phyloP scores from a whole-genome alignment of 495 filamentous ascomycete genomes.

The Podospora bellae-mahoneyi region DNA sequence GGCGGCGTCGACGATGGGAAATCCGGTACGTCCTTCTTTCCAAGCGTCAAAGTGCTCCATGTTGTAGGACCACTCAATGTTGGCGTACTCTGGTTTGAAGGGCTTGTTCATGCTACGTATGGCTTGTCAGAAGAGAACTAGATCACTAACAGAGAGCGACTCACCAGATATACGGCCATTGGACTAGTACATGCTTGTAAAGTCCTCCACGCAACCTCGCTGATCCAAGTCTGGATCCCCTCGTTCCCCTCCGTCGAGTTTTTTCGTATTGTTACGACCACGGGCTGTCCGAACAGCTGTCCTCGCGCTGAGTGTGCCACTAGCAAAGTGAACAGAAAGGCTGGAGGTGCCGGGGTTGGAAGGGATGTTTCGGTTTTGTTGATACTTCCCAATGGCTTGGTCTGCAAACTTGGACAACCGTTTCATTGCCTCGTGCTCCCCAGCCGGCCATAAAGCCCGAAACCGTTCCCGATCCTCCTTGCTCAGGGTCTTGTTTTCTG shows the following conservation, averaged over 20 bases:
- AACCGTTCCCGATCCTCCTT: conserved; percentile 58
- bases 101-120: conserved; percentile 79
- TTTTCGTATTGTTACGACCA: conserved; percentile 63
- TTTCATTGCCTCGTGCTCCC: conserved; percentile 68
- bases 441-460: conserved; percentile 66
- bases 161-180: conserved; percentile 88
- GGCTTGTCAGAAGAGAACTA: conserved; percentile 9
- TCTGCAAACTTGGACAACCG: conserved; percentile 69
- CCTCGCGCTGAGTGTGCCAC: conserved; percentile 72
- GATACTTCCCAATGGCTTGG: conserved; percentile 60
- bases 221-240: conserved; percentile 75
- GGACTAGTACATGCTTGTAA: conserved; percentile 79
- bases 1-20: conserved; percentile 84
- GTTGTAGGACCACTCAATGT: conserved; percentile 80
- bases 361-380: conserved; percentile 59
- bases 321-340: conserved; percentile 75
- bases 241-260: conserved; percentile 62
- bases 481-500: conserved; percentile 61
- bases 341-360: conserved; percentile 61
- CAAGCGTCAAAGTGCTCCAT: conserved; percentile 65
- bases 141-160: conserved; percentile 13
- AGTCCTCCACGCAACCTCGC: conserved; percentile 91
- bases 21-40: conserved; percentile 76
- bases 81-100: conserved; percentile 82
- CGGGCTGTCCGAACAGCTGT: conserved; percentile 67